phyloP scores from a whole-genome alignment of 2,329 filamentous ascomycete species.

The Fusarium sp. region DNA sequence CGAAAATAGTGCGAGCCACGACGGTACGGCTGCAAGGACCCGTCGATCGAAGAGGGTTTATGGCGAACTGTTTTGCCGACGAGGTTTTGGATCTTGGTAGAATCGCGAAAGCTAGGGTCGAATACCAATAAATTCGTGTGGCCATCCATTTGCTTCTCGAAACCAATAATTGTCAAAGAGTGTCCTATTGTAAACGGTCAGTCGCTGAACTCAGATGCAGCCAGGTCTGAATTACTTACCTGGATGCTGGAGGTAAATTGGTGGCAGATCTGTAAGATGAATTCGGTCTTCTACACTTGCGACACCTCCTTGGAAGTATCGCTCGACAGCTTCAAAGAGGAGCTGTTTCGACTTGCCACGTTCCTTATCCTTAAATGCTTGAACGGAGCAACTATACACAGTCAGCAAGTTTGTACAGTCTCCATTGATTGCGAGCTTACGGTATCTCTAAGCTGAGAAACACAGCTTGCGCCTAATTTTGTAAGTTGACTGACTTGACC shows the following conservation, averaged over 20 bases:
- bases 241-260: slow-evolving; percentile 90
- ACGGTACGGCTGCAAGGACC: slow-evolving; percentile 79
- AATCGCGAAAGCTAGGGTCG: slow-evolving; percentile 85
- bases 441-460: slow-evolving; percentile 77
- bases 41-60: slow-evolving; percentile 53
- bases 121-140: slow-evolving; percentile 82
- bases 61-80: slow-evolving; percentile 62
- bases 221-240: slow-evolving; percentile 58
- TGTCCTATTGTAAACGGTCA: slow-evolving; percentile 69
- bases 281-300: slow-evolving; percentile 65
- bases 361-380: slow-evolving; percentile 67
- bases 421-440: slow-evolving; percentile 56
- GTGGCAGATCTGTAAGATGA: slow-evolving; percentile 78
- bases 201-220: background rate
- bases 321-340: slow-evolving; percentile 76
- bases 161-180: slow-evolving; percentile 89
- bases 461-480: slow-evolving; percentile 78
- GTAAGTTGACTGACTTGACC: background rate
- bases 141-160: slow-evolving; percentile 77
- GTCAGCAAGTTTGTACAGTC: slow-evolving; percentile 1
- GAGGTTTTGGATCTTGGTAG: slow-evolving; percentile 71
- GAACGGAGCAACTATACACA: slow-evolving; percentile 69
- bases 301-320: slow-evolving; percentile 76
- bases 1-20: slow-evolving; percentile 75
- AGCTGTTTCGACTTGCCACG: slow-evolving; percentile 61